Evolutionary conservation across 805 yeast genomes (phyloP), one percentile per base, ranked within the genome.

Genomic region (Candida alai): DNA sequence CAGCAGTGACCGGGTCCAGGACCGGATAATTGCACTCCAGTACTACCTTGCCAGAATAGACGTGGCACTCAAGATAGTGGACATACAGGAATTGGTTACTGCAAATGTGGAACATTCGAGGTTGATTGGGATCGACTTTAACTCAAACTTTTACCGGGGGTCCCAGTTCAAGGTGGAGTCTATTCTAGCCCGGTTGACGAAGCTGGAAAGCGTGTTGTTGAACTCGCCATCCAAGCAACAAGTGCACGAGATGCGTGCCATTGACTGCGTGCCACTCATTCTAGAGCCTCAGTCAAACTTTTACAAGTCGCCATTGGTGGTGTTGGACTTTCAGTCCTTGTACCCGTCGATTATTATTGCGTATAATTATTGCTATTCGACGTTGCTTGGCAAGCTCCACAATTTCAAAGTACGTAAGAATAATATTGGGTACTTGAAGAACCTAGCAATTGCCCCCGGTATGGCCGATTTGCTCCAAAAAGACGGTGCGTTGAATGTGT

Each of bases 101-200:
- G 70, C 80, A 45, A 84, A 83, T 14, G 74, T 82, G 10, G 97
- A 89, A 45, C 84, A 85, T 54, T 85, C 96, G 0, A 65, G 96
- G 30, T 56, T 93, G 20, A 71, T 88, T 15, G 98, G 98, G 0
- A 76, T 93, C 18, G 97, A 93, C 47, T 93, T 88, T 53, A 73
- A 79, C 51, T 86, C 97, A 3, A 86, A 88, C 6, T 76, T 84
- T 40, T 83, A 85, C 33, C 58, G 98, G 39, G 98, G 98, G 0
- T 90, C 97, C 0, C 98, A 93, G 51, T 93, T 70, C 53, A 89
- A 86, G 52, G 96, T 93, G 2, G 98, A 93, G 51, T 84, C 97
- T 1, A 70, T 89, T 24, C 59, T 93, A 43, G 58, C 76, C 3
- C 60, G 98, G 35, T 58, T 93, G 13, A 74, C 93, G 17, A 86